Base-by-base conservation (phyloP, 805 yeast species). In the Wickerhamiella slavikovae region DNA sequence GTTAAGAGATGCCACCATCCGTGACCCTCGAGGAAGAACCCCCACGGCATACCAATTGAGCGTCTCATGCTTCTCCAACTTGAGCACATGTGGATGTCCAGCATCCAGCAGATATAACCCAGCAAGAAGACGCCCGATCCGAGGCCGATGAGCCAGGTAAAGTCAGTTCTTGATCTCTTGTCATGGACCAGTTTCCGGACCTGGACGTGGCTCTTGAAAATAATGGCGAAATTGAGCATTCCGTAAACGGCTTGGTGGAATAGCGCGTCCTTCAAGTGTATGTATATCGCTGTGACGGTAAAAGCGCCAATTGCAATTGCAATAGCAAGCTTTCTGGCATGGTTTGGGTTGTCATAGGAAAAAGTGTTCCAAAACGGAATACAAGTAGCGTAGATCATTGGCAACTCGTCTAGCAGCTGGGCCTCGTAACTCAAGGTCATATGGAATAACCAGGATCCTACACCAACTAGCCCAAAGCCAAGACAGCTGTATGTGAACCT, bases 311-410 rank as follows among this genome's bases (percentile, higher is more conserved):
- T 37, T 25, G 63, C 52, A 3, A 71, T 61, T 9, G 59, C 52
- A 7, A 55, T 26, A 0, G 62, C 80, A 15, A 71, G 56, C 10
- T 48, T 31, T n/a, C 52, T 28, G 7, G 68, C 58, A 17, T 51
- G 56, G 4, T 30, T 39, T 12, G 38, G 44, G 12, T 61, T 37
- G 34, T 53, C 57, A 44, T 70, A 77, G 27, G 76, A 63, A 39
- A 74, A 71, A 1, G 77, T 70, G 25, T 72, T 64, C 92, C 92
- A 79, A 36, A 80, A 71, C 0, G 98, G 96, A 17, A 85, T 71
- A 38, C 94, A 85, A 2, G 98, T 89, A 15, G 93, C 95, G 54
- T 89, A 89, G 37, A 89, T 79, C 98, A 89, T 89, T 24, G 98
- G 98, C 44, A 89, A 60, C 51, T 89, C 98, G 55, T 89, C 98